Conservation (phyloP, 2,329 filamentous ascomycete genomes). For the Aureobasidium leucospermi region DNA sequence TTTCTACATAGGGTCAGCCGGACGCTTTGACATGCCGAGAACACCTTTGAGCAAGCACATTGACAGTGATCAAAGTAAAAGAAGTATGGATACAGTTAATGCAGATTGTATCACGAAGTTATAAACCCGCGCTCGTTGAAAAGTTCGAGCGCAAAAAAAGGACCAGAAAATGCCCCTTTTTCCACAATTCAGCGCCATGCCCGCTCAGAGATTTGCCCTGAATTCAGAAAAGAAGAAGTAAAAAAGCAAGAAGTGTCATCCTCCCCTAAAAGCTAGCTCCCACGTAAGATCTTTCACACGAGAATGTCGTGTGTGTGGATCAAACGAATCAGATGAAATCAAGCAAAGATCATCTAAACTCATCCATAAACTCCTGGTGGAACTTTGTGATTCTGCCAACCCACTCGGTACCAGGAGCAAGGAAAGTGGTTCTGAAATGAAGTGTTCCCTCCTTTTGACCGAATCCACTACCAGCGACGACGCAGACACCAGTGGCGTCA, state of each 20-base stretch:
- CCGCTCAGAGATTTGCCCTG: background rate
- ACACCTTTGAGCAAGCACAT: no score
- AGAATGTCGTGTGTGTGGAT: background rate
- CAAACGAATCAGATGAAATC: no score
- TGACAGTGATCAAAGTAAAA: no score
- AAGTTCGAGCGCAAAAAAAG: background rate
- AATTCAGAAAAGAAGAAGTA: background rate
- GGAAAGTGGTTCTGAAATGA: conserved; percentile 94
- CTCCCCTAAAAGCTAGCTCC: background rate
- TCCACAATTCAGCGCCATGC: background rate
- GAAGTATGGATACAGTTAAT: no score
- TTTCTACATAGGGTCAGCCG: no score
- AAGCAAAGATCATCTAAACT: conserved; percentile 46
- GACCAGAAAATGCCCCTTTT: background rate
- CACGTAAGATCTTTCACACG: background rate
- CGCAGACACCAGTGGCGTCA: conserved; percentile 88
- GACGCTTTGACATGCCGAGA: no score
- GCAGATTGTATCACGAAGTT: no score
- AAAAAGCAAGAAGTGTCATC: background rate
- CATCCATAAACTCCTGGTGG: conserved; percentile 81
- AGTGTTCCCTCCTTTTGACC: conserved; percentile 85
- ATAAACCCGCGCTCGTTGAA: background rate
- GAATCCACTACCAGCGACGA: conserved; percentile 87
- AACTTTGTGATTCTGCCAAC: conserved; percentile 80
- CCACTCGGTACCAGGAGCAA: conserved; percentile 95